A percentile compares a stretch with the other conserved stretches of the same genome.
Conservation (phyloP, 768 basidiomycete genomes). For the Coprinopsis strossmayeri region DNA sequence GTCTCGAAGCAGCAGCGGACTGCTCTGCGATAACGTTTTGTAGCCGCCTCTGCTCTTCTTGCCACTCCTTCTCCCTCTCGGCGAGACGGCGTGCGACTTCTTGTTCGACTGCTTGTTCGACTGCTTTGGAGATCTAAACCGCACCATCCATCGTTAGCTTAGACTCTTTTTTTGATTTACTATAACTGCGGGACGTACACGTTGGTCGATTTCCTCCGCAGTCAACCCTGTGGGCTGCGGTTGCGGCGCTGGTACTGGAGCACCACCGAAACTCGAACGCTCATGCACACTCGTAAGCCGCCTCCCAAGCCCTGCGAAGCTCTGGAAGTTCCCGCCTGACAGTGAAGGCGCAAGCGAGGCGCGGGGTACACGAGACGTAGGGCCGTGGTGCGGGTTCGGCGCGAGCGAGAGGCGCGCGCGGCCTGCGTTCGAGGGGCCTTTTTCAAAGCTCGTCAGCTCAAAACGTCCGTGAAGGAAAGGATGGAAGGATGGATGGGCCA, state of each 20-base stretch:
- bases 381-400: not conserved
- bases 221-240: conserved; percentile 34
- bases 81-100: conserved; percentile 66
- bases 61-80: conserved; percentile 36
- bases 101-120: conserved; percentile 69
- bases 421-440: too few species aligned
- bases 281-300: conserved; percentile 21
- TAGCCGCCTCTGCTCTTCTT: conserved; percentile 28
- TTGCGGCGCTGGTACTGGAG: conserved; percentile 18
- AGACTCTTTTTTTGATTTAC: too few species aligned
- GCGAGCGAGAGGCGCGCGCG: not conserved
- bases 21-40: conserved; percentile 20
- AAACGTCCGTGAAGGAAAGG: conserved; percentile 7
- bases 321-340: too few species aligned
- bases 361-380: too few species aligned
- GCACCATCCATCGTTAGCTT: too few species aligned
- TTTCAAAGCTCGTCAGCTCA: not conserved
- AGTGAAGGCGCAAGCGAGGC: too few species aligned
- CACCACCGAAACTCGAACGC: too few species aligned
- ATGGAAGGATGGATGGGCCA: conserved; percentile 17
- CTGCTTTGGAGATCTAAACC: conserved; percentile 31
- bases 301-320: too few species aligned
- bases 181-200: too few species aligned
- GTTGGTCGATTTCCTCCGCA: conserved; percentile 70
- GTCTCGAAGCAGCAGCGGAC: conserved; percentile 14